Evolutionary conservation across 2,329 filamentous ascomycete genomes (phyloP).

Genomic region (Colletotrichum caudatum): DNA sequence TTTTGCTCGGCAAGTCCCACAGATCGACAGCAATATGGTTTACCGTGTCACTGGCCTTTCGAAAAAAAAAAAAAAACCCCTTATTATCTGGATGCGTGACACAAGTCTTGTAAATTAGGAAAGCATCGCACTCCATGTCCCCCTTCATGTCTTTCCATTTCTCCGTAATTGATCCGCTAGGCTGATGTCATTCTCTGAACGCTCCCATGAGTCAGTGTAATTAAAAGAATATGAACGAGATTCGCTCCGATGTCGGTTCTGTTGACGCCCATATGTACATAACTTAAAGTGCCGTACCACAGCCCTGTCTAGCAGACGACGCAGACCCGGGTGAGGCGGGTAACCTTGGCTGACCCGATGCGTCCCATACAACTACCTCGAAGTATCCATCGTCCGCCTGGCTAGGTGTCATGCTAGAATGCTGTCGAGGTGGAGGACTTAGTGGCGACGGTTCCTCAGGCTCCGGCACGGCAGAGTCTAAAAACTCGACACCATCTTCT

Average conservation of each 20-base stretch:
- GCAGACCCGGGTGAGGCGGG: not conserved
- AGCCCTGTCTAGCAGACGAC: not conserved
- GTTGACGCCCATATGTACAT: not conserved
- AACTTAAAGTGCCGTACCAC: not conserved
- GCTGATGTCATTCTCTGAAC: too few relatives aligned
- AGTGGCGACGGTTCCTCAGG: slow-evolving; percentile 23
- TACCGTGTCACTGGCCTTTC: too few relatives aligned
- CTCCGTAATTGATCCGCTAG: too few relatives aligned
- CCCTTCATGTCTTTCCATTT: too few relatives aligned
- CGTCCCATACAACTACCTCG: slow-evolving; percentile 6
- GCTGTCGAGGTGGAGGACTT: slow-evolving; percentile 24
- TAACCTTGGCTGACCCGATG: not conserved
- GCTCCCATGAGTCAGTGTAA: fast-evolving
- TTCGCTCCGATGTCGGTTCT: not conserved
- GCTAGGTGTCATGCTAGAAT: not conserved
- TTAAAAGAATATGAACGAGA: too few relatives aligned
- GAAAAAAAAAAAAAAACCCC: too few relatives aligned
- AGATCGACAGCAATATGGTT: not conserved
- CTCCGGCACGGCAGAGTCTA: not conserved
- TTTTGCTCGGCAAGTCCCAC: not conserved
- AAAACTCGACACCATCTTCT: slow-evolving; percentile 32
- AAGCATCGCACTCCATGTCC: too few relatives aligned
- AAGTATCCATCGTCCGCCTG: slow-evolving; percentile 17
- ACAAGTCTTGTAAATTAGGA: too few relatives aligned
- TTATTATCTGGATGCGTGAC: too few relatives aligned